Percentiles rank a stretch among this genome's conserved stretches.
These are phyloP conservation scores for Coemansia aciculifera DNA, from an alignment of 192 early-diverging fungal species.

Conservation along the genomic window DNA sequence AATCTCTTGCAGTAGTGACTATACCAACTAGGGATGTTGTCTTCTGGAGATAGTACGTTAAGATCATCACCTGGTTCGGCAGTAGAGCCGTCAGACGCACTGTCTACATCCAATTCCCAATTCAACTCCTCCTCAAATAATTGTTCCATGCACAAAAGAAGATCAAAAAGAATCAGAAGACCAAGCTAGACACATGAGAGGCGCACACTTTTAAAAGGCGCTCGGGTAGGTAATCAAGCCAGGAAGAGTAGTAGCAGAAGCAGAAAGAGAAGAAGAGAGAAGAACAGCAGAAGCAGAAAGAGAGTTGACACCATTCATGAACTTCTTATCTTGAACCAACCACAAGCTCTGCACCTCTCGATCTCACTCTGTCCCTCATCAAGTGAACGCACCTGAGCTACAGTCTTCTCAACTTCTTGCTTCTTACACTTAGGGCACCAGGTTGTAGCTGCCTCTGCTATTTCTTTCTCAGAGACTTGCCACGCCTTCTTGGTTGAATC, in stretches of 20 bases:
- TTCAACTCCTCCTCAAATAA: too few relatives aligned
- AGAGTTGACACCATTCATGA: too few relatives aligned
- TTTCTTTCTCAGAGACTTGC: background rate
- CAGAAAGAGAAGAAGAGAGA: too few relatives aligned
- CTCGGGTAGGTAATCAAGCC: too few relatives aligned
- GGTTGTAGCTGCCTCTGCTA: background rate
- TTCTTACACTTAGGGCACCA: background rate
- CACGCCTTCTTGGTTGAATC: background rate
- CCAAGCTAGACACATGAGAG: too few relatives aligned
- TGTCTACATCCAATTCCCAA: too few relatives aligned
- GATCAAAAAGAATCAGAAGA: too few relatives aligned
- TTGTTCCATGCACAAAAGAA: too few relatives aligned
- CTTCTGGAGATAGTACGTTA: background rate
- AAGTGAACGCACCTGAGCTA: background rate
- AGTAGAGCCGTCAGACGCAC: background rate
- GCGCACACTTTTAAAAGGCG: too few relatives aligned
- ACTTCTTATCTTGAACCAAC: background rate
- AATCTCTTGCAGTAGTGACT: background rate
- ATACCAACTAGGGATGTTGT: background rate
- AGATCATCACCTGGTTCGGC: background rate
- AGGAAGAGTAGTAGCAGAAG: too few relatives aligned
- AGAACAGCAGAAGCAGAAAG: too few relatives aligned
- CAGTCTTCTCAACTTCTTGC: background rate
- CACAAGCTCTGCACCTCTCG: background rate
- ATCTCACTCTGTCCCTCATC: slow-evolving; percentile 4